Evolutionary conservation across 345 rosid genomes (phyloP).

Genomic region (Pistacia integerrima): DNA sequence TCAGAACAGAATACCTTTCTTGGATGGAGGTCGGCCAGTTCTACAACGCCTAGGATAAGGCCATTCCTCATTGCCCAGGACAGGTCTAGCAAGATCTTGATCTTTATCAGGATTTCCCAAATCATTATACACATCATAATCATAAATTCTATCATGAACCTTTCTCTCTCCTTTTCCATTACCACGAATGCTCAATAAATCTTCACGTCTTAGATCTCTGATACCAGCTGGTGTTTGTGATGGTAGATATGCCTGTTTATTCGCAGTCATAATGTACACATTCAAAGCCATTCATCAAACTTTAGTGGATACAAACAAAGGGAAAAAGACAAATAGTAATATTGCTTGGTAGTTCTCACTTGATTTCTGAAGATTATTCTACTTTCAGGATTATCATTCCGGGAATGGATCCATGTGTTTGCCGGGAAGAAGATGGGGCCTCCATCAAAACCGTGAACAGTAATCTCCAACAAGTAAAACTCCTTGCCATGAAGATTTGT

Average conservation of each 20-base stretch:
- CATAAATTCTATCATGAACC: conserved; percentile 75
- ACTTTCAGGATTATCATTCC: conserved; percentile 61
- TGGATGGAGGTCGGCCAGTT: conserved; percentile 74
- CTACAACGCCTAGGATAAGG: conserved; percentile 97
- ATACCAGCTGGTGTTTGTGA: conserved; percentile 75
- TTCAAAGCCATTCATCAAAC: not conserved
- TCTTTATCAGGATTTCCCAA: conserved; percentile 85
- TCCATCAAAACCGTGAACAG: conserved; percentile 57
- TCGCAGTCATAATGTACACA: conserved; percentile 11
- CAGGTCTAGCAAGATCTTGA: conserved; percentile 65
- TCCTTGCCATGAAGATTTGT: conserved; percentile 75
- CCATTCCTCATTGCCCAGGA: conserved; percentile 56
- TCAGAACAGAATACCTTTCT: conserved; percentile 46
- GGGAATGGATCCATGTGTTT: conserved; percentile 85
- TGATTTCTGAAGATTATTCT: conserved; percentile 82
- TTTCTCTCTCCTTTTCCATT: conserved; percentile 76
- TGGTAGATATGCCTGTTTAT: conserved; percentile 63
- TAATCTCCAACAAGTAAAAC: conserved; percentile 68
- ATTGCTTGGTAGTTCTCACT: conserved; percentile 39
- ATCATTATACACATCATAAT: conserved; percentile 80
- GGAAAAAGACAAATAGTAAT: not conserved
- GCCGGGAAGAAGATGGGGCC: conserved; percentile 75
- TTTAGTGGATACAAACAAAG: not conserved
- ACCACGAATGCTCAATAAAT: conserved; percentile 65
- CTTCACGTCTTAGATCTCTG: conserved; percentile 70